Evolutionary conservation across 371 early-diverging fungal species (phyloP).

Genomic region (Mycotypha africana): DNA sequence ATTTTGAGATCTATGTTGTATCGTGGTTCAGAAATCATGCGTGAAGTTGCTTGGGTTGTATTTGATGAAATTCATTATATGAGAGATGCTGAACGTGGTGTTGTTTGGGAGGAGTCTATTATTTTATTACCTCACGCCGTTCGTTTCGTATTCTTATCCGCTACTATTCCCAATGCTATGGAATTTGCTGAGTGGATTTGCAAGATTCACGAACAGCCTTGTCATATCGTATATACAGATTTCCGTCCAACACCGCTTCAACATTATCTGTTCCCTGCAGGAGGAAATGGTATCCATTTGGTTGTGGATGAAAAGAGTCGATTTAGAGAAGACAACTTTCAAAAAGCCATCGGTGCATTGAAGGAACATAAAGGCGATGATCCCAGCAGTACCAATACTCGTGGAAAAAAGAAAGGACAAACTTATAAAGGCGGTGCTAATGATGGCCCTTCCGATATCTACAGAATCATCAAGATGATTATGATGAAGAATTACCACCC

Average conservation of each 20-base stretch:
- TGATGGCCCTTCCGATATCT: conserved; percentile 76
- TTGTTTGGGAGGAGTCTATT: conserved; percentile 99
- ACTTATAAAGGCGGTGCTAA: conserved; percentile 53
- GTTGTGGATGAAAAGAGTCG: conserved; percentile 95
- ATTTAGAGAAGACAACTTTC: conserved; percentile 95
- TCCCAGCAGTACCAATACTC: conserved; percentile 33
- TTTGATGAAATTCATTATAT: conserved; percentile 99
- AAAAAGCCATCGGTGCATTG: conserved; percentile 77
- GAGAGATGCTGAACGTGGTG: conserved; percentile 96
- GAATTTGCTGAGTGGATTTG: conserved; percentile 99
- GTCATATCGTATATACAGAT: conserved; percentile 99
- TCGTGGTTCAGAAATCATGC: conserved; percentile 96
- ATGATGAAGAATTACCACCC: conserved; percentile 94
- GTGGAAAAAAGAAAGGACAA: conserved; percentile 26
- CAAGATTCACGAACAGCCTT: conserved; percentile 92
- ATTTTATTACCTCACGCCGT: conserved; percentile 95
- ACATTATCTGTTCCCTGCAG: conserved; percentile 94
- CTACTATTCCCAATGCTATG: conserved; percentile 99
- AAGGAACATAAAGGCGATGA: conserved; percentile 60
- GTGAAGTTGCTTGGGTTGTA: conserved; percentile 99
- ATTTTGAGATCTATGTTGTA: conserved; percentile 99
- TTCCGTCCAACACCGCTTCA: conserved; percentile 99
- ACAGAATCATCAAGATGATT: conserved; percentile 94
- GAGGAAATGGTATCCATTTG: conserved; percentile 91
- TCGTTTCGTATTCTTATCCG: conserved; percentile 97